Conservation (phyloP, 768 basidiomycete genomes). For the Xerocomus potaroensis region DNA sequence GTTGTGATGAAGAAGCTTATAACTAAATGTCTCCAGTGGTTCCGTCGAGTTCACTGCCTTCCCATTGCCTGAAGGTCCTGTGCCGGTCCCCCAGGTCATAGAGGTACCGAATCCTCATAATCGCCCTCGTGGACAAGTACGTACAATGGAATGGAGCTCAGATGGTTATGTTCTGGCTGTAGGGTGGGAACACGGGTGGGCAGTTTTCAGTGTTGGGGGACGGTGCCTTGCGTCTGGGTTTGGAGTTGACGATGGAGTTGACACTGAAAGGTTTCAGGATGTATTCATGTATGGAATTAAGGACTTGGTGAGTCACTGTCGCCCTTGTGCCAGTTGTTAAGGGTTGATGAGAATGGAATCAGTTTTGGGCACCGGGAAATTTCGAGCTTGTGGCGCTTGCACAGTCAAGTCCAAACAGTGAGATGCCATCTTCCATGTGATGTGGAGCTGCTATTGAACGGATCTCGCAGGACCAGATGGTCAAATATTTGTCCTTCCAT, state of each 20-base stretch:
- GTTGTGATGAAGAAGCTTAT: neutral
- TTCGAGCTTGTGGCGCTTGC: slow-evolving; percentile 82
- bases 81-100: slow-evolving; percentile 58
- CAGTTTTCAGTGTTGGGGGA: slow-evolving; percentile 84
- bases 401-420: slow-evolving; percentile 48
- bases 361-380: slow-evolving; percentile 96
- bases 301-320: slow-evolving; percentile 51
- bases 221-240: slow-evolving; percentile 79
- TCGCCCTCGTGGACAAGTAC: slow-evolving; percentile 57
- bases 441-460: neutral
- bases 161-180: slow-evolving; percentile 95
- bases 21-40: slow-evolving; percentile 42
- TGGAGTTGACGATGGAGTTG: slow-evolving; percentile 58
- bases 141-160: slow-evolving; percentile 82
- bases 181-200: slow-evolving; percentile 90
- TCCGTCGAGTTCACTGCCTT: slow-evolving; percentile 63
- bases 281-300: slow-evolving; percentile 79
- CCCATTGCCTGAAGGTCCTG: slow-evolving; percentile 55
- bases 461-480: slow-evolving; percentile 47
- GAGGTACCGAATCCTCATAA: slow-evolving; percentile 60
- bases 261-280: slow-evolving; percentile 67
- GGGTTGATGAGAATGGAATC: slow-evolving; percentile 1
- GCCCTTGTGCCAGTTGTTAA: neutral
- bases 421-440: slow-evolving; percentile 12
- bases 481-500: slow-evolving; percentile 82